Percentiles rank a stretch among this genome's conserved stretches.
phyloP scores from a whole-genome alignment of 768 basidiomycete genomes.

The Nevesoporus exiguus region DNA sequence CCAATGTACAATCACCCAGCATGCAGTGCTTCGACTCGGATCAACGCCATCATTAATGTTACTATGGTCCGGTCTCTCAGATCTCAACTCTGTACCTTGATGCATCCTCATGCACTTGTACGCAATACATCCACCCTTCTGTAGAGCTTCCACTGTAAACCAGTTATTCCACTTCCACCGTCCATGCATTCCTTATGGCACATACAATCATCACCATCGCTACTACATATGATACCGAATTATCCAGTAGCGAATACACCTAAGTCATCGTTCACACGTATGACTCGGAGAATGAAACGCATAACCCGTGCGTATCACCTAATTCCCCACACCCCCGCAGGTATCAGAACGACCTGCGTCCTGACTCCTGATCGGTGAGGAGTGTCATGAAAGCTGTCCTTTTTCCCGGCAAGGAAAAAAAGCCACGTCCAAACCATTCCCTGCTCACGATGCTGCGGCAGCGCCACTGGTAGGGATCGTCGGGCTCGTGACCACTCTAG shows the following conservation, averaged over 20 bases:
- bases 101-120: background rate
- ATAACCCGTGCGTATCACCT: conserved; percentile 2
- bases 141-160: background rate
- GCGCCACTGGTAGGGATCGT: background rate
- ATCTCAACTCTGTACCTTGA: background rate
- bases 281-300: conserved; percentile 10
- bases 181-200: conserved; percentile 7
- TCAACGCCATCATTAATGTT: conserved; percentile 6
- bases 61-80: background rate
- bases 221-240: conserved; percentile 22
- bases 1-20: background rate
- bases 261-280: conserved; percentile 1
- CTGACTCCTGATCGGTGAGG: conserved; percentile 12
- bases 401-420: background rate
- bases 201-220: conserved; percentile 1
- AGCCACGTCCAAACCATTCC: background rate
- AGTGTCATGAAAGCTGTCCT: conserved; percentile 1
- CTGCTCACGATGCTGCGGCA: conserved; percentile 14
- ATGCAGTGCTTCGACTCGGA: background rate
- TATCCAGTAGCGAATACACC: conserved; percentile 3
- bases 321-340: conserved; percentile 17
- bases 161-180: conserved; percentile 1
- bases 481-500: conserved; percentile 2
- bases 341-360: conserved; percentile 21
- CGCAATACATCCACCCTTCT: background rate